Evolutionary conservation across 768 basidiomycete species (phyloP), one percentile per base, ranked within the genome.

Genomic region (Trametes cubensis): DNA sequence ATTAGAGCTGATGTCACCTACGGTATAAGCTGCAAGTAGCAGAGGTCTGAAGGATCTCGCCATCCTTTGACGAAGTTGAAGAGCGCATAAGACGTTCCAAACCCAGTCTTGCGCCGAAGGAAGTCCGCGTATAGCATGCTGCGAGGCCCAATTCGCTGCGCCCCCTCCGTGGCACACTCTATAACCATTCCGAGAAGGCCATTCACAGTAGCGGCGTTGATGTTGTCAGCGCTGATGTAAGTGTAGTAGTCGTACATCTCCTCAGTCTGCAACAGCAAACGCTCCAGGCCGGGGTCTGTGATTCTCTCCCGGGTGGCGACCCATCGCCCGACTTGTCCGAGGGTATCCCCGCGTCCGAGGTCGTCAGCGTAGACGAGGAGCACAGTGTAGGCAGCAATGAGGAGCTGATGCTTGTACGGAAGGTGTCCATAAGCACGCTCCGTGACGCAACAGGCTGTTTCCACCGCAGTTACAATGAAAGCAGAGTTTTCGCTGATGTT

Each of bases 11-110:
- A n/a, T n/a, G n/a, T n/a, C 28, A 60, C 68, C 61, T 42, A 69
- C 70, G 78, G 79, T 42, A 80, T 60, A n/a, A 73, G 71, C 60
- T 79, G 79, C 15, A 75, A 69, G 47, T 77, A 80, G 6, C 67
- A 53, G 18, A 18, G 23, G 18, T 63, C 26, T 10, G 65, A 51
- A 1, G 60, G 40, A 8, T 75, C 72, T 54, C 62, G 63, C 66
- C 79, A 82, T 28, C 44, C 42, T 57, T 62, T 14, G 42, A 17
- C n/a, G 49, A 62, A 62, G 21, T 74, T 68, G 66, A 77, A 75
- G 50, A 76, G 67, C 1, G 67, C 64, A 50, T 75, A n/a, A 81
- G 0, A 75, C 70, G 48, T 77, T 76, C 0, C 71, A 64, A 6
- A 71, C 62, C 78, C 79, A 23, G 77, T 76, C 48, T 60, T 50